Evolutionary conservation across 139 green algal genomes (phyloP), one percentile per base, ranked within the genome.

Genomic region (Pycnococcus provasolii): DNA sequence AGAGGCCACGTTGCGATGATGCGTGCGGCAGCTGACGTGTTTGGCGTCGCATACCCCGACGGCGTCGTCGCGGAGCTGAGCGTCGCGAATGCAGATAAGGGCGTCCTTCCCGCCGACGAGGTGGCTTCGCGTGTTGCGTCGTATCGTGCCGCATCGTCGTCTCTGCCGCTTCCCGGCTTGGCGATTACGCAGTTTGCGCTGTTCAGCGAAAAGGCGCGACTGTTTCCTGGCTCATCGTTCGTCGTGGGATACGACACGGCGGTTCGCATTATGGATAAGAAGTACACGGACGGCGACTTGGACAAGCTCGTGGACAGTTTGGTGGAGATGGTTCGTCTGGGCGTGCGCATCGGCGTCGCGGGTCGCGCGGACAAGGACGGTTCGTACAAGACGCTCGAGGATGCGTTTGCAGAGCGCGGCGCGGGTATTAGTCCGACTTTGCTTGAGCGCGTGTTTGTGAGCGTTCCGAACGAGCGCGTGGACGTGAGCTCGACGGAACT

Each of bases 11-110:
- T 70, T 60, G 62, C 68, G 8, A 59, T 90, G 62, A 74, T 94
- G 69, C 58, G 50, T 1, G 74, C 76, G 15, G 80, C 81, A 40
- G 64, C 64, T 26, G 40, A 11, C 2, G 37, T 65, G 41, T 45
- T 40, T 47, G 43, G 3, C 13, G 42, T 45, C 39, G 48, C 42
- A 53, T 68, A 75, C 54, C 26, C 26, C 26, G 26, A 26, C 26
- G 26, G 26, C 26, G 26, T 26, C 26, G 26, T 26, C 26, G 26
- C 26, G 26, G 91, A 97, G 79, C 79, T 97, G 60, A 83, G 87
- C 8, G 78, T 92, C 5, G 69, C 80, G 55, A 96, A 97, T 65
- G 82, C 89, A 4, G 91, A 97, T 77, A 97, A 97, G 81, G 88
- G 85, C 15, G 40, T 79, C 53, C 74, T 96, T 47, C 41, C 67